Base-by-base conservation (phyloP, 768 basidiomycete genomes). In the Tulasnella sp. region DNA sequence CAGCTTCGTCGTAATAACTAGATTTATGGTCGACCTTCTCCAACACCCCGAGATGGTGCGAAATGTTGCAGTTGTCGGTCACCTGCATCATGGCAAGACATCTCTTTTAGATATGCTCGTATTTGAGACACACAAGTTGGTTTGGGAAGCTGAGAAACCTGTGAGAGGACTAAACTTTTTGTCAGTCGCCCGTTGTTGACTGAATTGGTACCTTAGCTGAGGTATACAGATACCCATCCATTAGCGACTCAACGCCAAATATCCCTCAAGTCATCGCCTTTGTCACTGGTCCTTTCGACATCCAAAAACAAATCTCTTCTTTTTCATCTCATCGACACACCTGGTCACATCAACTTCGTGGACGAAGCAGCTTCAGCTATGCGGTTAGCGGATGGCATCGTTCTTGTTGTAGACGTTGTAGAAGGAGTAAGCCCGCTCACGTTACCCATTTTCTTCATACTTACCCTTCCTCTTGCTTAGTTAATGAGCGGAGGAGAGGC, bases 321-420 rank as follows among this genome's bases (percentile, higher is more conserved):
- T 26, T 79, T 98, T 68, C 95, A 99, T 80, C 80, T 98, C 36
- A 89, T 99, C 76, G 97, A 99, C 80, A 98, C 97, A 0, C 97
- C 97, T 3, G 97, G 97, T 39, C 97, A 99, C 77, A 93, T 95
- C 73, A 98, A 98, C 81, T 98, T 99, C 78, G 87, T 95, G n/a
- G 97, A 99, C 78, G 97, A 99, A 81, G 94, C 94, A 26, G 95
- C 95, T 1, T 87, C 90, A 7, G 85, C 92, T 8, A 87, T 95
- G 72, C 86, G 97, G 59, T 82, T 98, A 42, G 89, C 87, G 19
- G 97, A 99, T 78, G 97, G 97, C 39, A 88, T 97, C 62, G 80
- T 98, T 0, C 81, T 99, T 29, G 95, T 98, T 0, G 95, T 99
- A 3, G 97, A 99, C 77, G 97, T 92, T n/a, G 92, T 98, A 5